Conservation (phyloP, 2,329 filamentous ascomycete genomes). For the Geosmithia flava region DNA sequence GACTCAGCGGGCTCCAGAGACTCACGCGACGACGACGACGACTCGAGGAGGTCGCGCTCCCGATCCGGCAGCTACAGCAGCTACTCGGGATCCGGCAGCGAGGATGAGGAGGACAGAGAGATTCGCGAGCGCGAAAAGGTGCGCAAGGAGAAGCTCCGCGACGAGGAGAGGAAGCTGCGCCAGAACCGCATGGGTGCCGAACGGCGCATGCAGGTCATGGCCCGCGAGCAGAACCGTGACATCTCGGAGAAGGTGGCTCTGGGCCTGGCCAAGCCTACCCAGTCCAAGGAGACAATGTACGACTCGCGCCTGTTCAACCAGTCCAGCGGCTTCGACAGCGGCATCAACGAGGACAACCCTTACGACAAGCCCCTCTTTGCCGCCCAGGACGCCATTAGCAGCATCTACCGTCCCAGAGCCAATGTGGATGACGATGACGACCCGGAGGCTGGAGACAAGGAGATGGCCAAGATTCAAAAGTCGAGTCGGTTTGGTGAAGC, state of each 20-base stretch:
- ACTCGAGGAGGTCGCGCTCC: slow-evolving; percentile 17
- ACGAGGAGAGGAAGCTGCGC: slow-evolving; percentile 79
- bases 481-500: slow-evolving; percentile 74
- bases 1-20: slow-evolving; percentile 17
- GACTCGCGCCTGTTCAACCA: slow-evolving; percentile 94
- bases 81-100: slow-evolving; percentile 27
- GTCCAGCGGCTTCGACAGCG: slow-evolving; percentile 76
- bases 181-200: slow-evolving; percentile 95
- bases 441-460: slow-evolving; percentile 66
- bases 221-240: slow-evolving; percentile 88
- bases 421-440: slow-evolving; percentile 64
- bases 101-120: slow-evolving; percentile 53
- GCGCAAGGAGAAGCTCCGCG: slow-evolving; percentile 64
- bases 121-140: slow-evolving; percentile 65
- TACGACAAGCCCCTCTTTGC: slow-evolving; percentile 98
- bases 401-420: slow-evolving; percentile 76
- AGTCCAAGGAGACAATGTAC: slow-evolving; percentile 89
- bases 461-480: slow-evolving; percentile 83
- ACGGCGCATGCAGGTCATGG: slow-evolving; percentile 81
- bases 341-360: slow-evolving; percentile 93
- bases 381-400: slow-evolving; percentile 86
- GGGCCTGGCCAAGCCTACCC: slow-evolving; percentile 87
- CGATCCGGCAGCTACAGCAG: slow-evolving; percentile 37
- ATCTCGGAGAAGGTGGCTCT: slow-evolving; percentile 95
- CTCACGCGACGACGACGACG: slow-evolving; percentile 22